A percentile compares a stretch with the other conserved stretches of the same genome.
Evolutionary conservation across 345 rosid species (phyloP).

Genomic region (Brassica carinata): DNA sequence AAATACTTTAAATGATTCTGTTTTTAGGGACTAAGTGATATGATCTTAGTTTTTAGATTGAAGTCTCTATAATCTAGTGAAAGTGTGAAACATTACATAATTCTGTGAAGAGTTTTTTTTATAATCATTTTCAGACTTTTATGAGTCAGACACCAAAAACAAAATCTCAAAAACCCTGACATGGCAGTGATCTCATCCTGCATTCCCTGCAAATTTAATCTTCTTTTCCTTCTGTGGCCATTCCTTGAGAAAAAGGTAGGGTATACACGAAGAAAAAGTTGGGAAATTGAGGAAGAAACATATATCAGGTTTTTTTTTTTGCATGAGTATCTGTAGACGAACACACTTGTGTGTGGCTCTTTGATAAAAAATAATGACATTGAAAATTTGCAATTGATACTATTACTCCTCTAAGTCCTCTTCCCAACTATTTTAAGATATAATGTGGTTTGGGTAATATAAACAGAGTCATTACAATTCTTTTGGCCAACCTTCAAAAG

Average conservation of each 20-base stretch:
- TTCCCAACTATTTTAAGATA: background rate
- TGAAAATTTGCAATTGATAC: no score
- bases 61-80: background rate
- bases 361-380: background rate
- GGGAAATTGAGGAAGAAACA: background rate
- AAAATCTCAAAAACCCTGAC: background rate
- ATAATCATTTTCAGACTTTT: background rate
- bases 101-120: background rate
- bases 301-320: background rate
- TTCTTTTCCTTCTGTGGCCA: no score
- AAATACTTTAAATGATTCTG: background rate
- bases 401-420: no score
- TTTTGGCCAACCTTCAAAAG: constrained; percentile 27
- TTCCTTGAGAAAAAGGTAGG: background rate
- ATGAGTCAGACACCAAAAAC: background rate
- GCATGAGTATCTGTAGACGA: background rate
- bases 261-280: background rate
- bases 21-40: background rate
- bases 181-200: background rate
- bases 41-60: background rate
- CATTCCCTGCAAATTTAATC: no score
- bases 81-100: background rate
- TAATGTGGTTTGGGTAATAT: background rate
- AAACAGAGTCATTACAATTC: no score
- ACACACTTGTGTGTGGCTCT: background rate